Base-by-base conservation (phyloP, 768 basidiomycete genomes). In the Rhodotorula sphaerocarpa region DNA sequence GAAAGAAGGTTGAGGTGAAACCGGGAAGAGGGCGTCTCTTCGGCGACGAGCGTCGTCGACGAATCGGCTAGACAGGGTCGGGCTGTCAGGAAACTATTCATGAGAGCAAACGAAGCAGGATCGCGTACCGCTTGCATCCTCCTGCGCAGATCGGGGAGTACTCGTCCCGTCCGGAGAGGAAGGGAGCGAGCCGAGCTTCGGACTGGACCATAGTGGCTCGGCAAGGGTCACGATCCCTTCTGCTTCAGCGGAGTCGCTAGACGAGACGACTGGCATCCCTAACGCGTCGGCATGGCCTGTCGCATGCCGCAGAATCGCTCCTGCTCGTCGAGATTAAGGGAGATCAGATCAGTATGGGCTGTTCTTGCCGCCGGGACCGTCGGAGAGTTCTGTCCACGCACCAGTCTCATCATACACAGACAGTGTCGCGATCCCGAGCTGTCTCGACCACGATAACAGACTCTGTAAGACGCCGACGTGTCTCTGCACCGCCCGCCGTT, bases 391-490 rank as follows among this genome's bases (percentile, higher is more conserved):
- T n/a, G n/a, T n/a, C n/a, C n/a, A n/a, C 65, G 54, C 21, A 67
- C 66, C 66, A 0, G 55, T 50, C 41, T 60, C 53, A 28, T 63
- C 62, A 20, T 67, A 67, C 25, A 63, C 61, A 9, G 41, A 55
- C 41, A 67, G 33, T 2, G 50, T 43, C 5, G 7, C 4, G 7
- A 63, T 27, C 4, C 55, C 62, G 18, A 67, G 52, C 51, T 60
- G 33, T 2, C 28, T 48, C 7, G 44, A 36, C 61, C 61, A 63
- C 3, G 27, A 15, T 0, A 52, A 4, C 5, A 67, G 45, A 9
- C 21, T 11, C 20, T 16, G 14, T 1, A 62, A n/a, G 23, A 55
- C 28, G 21, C 33, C 15, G 25, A 47, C 48, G 33, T 45, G 52
- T 14, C 12, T 31, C 47, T 4, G 14, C 23, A 50, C 9, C 21